Evolutionary conservation across 495 filamentous ascomycete genomes (phyloP).

Genomic region (Aspergillus baeticus): DNA sequence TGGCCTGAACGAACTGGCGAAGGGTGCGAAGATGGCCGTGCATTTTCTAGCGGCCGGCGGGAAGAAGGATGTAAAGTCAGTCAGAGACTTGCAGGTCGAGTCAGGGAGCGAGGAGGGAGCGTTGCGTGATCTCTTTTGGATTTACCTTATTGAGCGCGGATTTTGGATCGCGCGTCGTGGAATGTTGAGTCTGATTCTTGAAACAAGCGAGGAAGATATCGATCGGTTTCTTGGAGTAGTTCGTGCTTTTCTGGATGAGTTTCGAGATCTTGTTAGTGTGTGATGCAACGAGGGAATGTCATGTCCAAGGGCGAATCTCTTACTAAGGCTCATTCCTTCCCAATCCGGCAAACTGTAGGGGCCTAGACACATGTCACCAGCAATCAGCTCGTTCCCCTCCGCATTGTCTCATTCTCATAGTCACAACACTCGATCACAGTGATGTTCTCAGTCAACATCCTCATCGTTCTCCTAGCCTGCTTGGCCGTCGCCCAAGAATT

Average conservation of each 20-base stretch:
- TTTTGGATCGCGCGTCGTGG: constrained; percentile 48
- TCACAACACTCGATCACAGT: no score
- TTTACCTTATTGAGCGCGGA: constrained; percentile 47
- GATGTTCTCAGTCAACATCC: no score
- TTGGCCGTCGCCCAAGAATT: constrained; percentile 22
- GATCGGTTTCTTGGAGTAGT: constrained; percentile 29
- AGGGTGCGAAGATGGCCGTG: constrained; percentile 19
- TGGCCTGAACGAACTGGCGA: constrained; percentile 1
- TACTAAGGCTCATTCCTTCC: no score
- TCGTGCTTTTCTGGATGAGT: constrained; percentile 3
- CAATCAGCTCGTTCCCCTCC: no score
- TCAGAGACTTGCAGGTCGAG: not conserved
- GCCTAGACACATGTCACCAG: no score
- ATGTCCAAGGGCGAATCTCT: no score
- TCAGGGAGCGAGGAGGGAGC: constrained; percentile 10
- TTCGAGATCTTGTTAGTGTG: not conserved
- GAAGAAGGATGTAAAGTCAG: not conserved
- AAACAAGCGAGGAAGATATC: constrained; percentile 37
- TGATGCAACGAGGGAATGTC: no score
- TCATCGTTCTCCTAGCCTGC: not conserved
- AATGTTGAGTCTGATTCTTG: constrained; percentile 41
- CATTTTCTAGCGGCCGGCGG: constrained; percentile 20
- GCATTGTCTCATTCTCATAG: no score
- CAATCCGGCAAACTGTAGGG: no score
- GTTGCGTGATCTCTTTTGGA: constrained; percentile 48